These are phyloP conservation scores for Fusarium robinianum DNA, from an alignment of 2,329 filamentous ascomycete species.

Conservation along the genomic window DNA sequence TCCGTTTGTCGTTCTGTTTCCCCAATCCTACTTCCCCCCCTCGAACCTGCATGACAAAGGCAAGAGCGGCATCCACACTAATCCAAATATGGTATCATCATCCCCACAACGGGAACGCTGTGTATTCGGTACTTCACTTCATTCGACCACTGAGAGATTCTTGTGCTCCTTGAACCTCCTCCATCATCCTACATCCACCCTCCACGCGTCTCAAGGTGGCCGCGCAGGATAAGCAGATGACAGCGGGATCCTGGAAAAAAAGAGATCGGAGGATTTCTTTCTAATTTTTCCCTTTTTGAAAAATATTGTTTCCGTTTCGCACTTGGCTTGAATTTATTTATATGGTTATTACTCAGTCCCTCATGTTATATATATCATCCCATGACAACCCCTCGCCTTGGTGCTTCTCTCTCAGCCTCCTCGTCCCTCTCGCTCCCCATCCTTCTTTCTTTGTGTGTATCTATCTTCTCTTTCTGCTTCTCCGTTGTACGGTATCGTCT, in stretches of 20 bases:
- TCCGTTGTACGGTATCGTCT: not conserved
- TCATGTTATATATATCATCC: not conserved
- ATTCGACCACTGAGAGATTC: not conserved
- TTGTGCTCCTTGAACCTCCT: no score
- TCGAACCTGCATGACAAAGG: no score
- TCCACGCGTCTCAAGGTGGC: slow-evolving; percentile 5
- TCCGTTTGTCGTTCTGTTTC: no score
- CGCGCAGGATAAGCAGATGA: not conserved
- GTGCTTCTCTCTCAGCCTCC: not conserved
- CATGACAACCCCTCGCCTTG: not conserved
- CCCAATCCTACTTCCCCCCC: no score
- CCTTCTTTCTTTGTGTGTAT: no score
- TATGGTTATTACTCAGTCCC: not conserved
- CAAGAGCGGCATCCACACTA: no score
- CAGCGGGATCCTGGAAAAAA: not conserved
- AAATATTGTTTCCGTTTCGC: no score
- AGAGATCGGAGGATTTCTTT: no score
- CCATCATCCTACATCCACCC: slow-evolving; percentile 13
- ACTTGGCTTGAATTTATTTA: slow-evolving; percentile 3
- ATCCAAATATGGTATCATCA: no score
- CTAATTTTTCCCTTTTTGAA: no score
- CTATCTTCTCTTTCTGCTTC: not conserved
- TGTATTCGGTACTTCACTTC: not conserved
- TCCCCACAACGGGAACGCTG: no score
- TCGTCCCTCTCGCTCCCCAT: no score